These are phyloP conservation scores for Komagataella pastoris DNA, from an alignment of 805 yeast species.

Conservation along the genomic window DNA sequence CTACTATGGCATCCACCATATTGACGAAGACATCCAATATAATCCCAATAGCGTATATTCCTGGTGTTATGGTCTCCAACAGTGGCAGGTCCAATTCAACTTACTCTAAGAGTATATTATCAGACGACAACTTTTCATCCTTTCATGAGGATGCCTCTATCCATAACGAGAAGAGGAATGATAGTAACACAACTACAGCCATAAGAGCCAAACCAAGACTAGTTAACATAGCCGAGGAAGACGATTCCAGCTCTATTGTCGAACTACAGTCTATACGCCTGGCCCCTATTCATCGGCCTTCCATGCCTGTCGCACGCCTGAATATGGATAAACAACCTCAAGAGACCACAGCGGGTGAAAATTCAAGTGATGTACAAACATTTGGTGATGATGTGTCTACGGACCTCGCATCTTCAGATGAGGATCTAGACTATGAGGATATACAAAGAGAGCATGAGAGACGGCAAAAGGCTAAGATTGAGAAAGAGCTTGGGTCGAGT, in stretches of 20 bases:
- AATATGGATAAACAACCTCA: background rate
- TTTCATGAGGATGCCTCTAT: conserved; percentile 32
- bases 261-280: background rate
- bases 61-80: conserved; percentile 71
- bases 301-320: background rate
- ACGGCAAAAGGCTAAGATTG: background rate
- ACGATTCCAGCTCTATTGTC: background rate
- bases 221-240: conserved; percentile 28
- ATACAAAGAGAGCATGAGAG: background rate
- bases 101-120: conserved; percentile 14
- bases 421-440: conserved; percentile 1
- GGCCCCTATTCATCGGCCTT: background rate
- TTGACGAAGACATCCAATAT: conserved; percentile 77
- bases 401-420: conserved; percentile 2
- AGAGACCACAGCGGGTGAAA: background rate
- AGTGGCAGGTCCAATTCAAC: conserved; percentile 30
- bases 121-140: conserved; percentile 26
- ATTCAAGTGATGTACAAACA: background rate
- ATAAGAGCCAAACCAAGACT: conserved; percentile 63
- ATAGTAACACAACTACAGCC: conserved; percentile 51
- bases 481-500: background rate
- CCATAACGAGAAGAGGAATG: conserved; percentile 21
- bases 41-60: conserved; percentile 85
- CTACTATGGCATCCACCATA: conserved; percentile 42
- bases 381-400: conserved; percentile 1